phyloP scores from a whole-genome alignment of 163 green algal genomes.

The Chlorella variabilis region DNA sequence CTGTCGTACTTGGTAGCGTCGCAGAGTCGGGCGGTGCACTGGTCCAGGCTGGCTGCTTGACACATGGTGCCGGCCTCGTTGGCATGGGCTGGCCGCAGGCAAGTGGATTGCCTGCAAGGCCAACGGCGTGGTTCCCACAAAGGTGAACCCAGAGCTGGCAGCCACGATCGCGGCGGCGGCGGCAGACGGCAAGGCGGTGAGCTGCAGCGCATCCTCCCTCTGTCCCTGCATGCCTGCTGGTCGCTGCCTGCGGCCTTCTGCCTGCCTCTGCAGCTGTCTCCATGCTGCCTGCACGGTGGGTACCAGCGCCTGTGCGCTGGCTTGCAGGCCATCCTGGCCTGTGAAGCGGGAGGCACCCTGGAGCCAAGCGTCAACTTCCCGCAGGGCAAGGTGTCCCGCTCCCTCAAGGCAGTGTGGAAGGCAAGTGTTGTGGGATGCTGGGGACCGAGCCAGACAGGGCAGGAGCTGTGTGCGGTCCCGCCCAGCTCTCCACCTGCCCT shows the following conservation, averaged over 20 bases:
- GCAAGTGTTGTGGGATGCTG: background rate
- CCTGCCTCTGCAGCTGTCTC: no score
- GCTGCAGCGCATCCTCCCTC: background rate
- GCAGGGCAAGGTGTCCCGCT: conserved; percentile 77
- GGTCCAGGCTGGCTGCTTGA: no score
- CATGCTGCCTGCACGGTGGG: no score
- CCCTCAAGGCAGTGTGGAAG: conserved; percentile 70
- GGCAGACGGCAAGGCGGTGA: conserved; percentile 49
- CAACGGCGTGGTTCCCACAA: conserved; percentile 74
- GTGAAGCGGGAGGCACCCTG: conserved; percentile 82
- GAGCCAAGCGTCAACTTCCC: conserved; percentile 75
- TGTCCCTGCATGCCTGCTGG: background rate
- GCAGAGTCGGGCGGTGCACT: no score
- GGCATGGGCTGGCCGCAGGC: background rate
- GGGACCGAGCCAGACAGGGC: no score
- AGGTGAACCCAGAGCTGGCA: conserved; percentile 50
- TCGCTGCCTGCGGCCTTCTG: no score
- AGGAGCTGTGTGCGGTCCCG: background rate
- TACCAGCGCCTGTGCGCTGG: no score
- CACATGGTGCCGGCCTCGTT: no score
- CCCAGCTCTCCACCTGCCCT: background rate
- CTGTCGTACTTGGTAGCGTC: no score
- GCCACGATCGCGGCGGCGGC: conserved; percentile 26
- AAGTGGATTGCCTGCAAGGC: conserved; percentile 29
- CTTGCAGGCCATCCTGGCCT: conserved; percentile 69